Percentiles rank a stretch among this genome's conserved stretches.
Evolutionary conservation across 2,329 filamentous ascomycete genomes (phyloP).

Genomic region (Dryadomyces quercus-mongolicae): DNA sequence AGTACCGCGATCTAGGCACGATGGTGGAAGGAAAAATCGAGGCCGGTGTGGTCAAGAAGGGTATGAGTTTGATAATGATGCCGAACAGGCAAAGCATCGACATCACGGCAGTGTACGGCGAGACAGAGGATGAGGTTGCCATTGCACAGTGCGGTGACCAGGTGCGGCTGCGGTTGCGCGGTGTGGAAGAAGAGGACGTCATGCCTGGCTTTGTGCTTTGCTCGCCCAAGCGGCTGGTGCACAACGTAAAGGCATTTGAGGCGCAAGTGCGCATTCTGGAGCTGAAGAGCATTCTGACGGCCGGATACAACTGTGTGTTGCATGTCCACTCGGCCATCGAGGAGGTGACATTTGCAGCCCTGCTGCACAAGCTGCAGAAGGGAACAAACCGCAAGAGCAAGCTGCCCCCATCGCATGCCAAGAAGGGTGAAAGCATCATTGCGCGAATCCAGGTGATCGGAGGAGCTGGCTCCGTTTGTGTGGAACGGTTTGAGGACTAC

Average conservation of each 20-base stretch:
- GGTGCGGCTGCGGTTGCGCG: conserved; percentile 80
- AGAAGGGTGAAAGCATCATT: conserved; percentile 72
- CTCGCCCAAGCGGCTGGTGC: conserved; percentile 84
- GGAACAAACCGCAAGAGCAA: conserved; percentile 91
- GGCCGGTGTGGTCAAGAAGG: conserved; percentile 87
- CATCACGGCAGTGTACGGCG: conserved; percentile 78
- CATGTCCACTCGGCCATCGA: conserved; percentile 97
- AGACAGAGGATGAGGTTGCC: conserved; percentile 84
- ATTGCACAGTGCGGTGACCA: conserved; percentile 87
- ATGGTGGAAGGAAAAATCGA: conserved; percentile 98
- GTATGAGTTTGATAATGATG: conserved; percentile 82
- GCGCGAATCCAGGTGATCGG: conserved; percentile 80
- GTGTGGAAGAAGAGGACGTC: conserved; percentile 95
- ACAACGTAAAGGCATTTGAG: conserved; percentile 82
- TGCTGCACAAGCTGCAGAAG: conserved; percentile 92
- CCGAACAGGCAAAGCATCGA: conserved; percentile 76
- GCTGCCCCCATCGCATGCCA: conserved; percentile 82
- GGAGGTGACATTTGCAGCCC: conserved; percentile 80
- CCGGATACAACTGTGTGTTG: conserved; percentile 94
- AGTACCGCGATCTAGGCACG: conserved; percentile 95
- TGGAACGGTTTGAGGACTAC: conserved; percentile 93
- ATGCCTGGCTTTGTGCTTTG: conserved; percentile 92
- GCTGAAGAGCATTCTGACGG: conserved; percentile 83
- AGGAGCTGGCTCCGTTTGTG: conserved; percentile 75
- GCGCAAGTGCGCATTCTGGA: conserved; percentile 94